These are phyloP conservation scores for Aspergillus piperis DNA, from an alignment of 2,329 filamentous ascomycete species.

Conservation along the genomic window DNA sequence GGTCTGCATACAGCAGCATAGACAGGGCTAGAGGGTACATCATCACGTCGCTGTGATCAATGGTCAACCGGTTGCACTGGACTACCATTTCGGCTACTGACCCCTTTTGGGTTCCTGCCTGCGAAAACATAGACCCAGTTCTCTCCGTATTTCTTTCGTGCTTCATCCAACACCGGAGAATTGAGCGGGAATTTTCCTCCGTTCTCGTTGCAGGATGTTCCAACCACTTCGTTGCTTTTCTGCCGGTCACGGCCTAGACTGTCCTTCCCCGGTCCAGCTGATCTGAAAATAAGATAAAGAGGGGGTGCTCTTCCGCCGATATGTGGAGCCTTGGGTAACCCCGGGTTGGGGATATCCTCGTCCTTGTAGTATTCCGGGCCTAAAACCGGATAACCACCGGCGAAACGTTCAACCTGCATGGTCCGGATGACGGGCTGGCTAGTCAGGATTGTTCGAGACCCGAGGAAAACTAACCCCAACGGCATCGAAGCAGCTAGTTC, in stretches of 20 bases:
- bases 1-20: background rate
- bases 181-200: constrained; percentile 21
- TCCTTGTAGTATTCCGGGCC: background rate
- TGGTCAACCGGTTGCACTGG: background rate
- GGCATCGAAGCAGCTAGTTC: background rate
- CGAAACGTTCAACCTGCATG: background rate
- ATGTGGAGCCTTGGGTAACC: constrained; percentile 1
- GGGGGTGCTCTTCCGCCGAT: background rate
- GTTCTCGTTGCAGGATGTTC: constrained; percentile 15
- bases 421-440: background rate
- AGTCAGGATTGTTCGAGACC: background rate
- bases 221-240: constrained; percentile 20
- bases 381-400: background rate
- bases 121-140: constrained; percentile 19
- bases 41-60: background rate
- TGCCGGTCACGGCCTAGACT: constrained; percentile 14
- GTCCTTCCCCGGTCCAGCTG: constrained; percentile 15
- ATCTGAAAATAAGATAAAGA: constrained; percentile 3
- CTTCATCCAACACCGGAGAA: constrained; percentile 23
- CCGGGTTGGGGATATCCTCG: constrained; percentile 4
- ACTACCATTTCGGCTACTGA: constrained; percentile 6
- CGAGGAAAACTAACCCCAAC: background rate
- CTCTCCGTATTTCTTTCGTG: constrained; percentile 32
- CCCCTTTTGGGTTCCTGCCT: too few species aligned
- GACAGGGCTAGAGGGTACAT: background rate